These are phyloP conservation scores for Parathielavia appendiculata DNA, from an alignment of 495 filamentous ascomycete genomes.

Conservation along the genomic window DNA sequence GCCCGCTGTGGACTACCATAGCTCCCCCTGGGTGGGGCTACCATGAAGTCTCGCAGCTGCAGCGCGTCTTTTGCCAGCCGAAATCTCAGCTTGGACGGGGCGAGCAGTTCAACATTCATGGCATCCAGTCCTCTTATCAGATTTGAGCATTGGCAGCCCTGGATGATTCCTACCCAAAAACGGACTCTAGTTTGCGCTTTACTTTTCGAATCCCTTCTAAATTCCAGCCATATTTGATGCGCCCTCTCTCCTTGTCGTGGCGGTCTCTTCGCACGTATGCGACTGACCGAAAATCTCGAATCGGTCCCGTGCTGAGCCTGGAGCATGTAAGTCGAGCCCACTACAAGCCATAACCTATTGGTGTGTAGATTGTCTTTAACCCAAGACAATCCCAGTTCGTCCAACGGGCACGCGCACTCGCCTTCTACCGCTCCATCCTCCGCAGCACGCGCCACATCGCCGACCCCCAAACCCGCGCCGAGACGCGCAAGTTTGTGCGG, in stretches of 20 bases:
- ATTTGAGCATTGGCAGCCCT: not conserved
- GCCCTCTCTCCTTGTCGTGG: constrained; percentile 23
- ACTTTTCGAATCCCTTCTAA: not conserved
- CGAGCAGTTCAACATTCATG: not conserved
- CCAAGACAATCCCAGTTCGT: constrained; percentile 46
- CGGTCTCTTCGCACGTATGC: constrained; percentile 39
- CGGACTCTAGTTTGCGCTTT: not conserved
- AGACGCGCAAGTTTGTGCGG: constrained; percentile 67
- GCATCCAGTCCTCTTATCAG: not conserved
- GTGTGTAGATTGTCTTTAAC: not conserved
- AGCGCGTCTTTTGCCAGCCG: not conserved
- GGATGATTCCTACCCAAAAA: not conserved
- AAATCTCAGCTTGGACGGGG: not conserved
- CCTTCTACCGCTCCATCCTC: constrained; percentile 55
- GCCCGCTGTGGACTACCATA: not conserved
- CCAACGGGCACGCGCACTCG: constrained; percentile 49
- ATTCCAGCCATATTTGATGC: constrained; percentile 27
- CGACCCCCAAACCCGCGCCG: constrained; percentile 51
- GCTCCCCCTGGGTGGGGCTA: not conserved
- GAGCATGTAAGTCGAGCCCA: constrained; percentile 43
- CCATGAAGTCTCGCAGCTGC: constrained; percentile 3
- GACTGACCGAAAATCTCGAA: constrained; percentile 29
- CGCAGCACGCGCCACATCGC: constrained; percentile 46
- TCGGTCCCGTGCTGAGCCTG: constrained; percentile 40
- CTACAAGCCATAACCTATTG: not conserved